These are phyloP conservation scores for Malus hybrid DNA, from an alignment of 331 rosid genomes.

Conservation along the genomic window DNA sequence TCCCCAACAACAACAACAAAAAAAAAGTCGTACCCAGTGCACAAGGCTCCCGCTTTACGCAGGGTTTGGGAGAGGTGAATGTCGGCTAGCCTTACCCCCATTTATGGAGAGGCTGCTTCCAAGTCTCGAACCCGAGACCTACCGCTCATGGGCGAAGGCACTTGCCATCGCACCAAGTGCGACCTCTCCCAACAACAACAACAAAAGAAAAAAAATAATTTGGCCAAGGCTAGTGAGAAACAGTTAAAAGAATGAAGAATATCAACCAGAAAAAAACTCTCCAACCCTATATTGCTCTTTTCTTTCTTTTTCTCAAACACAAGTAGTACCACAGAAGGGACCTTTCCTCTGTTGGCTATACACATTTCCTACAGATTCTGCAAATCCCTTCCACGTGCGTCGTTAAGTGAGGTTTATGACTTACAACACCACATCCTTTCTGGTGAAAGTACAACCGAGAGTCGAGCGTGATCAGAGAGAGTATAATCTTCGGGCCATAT, in stretches of 20 bases:
- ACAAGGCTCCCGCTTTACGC: too few species aligned
- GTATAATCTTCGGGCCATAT: conserved; percentile 74
- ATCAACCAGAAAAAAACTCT: background rate
- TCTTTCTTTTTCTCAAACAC: background rate
- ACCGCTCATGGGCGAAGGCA: too few species aligned
- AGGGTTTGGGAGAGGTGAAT: too few species aligned
- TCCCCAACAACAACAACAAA: background rate
- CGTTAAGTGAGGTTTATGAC: conserved; percentile 7
- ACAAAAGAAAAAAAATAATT: too few species aligned
- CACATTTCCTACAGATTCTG: background rate
- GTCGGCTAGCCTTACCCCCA: too few species aligned
- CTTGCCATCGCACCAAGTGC: too few species aligned
- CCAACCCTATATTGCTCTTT: background rate
- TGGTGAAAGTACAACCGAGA: conserved; percentile 53
- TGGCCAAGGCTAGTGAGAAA: conserved; percentile 8
- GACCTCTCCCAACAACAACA: too few species aligned
- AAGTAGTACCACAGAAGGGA: background rate
- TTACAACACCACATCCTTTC: conserved; percentile 35
- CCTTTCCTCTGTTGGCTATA: background rate
- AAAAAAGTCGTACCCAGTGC: too few species aligned
- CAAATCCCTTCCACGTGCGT: background rate
- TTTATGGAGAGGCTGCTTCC: too few species aligned
- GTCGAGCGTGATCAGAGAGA: conserved; percentile 82
- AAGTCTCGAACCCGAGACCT: too few species aligned
- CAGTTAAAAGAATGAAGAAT: background rate